Conservation (phyloP, 257 asterid genomes). For the Capsicum rhomboideum region DNA sequence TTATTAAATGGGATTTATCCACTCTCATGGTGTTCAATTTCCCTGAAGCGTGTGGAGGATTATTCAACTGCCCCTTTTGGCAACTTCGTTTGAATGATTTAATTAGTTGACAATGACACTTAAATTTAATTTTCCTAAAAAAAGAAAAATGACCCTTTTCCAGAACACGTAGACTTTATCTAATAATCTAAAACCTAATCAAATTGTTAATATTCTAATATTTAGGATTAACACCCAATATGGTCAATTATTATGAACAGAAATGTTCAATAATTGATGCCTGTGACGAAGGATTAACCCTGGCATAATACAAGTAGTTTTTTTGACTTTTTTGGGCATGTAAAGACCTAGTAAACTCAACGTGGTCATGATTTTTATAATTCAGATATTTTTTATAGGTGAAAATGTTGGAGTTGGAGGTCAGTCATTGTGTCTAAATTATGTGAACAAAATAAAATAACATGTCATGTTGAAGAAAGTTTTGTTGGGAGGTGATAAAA, state of each 20-base stretch:
- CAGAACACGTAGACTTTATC: background rate
- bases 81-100: background rate
- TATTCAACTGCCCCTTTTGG: background rate
- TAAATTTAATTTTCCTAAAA: background rate
- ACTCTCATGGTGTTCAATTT: background rate
- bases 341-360: background rate
- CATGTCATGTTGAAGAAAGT: background rate
- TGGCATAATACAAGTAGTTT: background rate
- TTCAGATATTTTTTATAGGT: background rate
- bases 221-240: background rate
- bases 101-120: background rate
- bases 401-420: background rate
- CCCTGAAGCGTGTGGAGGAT: background rate
- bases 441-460: background rate
- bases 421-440: background rate
- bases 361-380: background rate
- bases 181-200: background rate
- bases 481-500: background rate
- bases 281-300: background rate
- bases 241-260: background rate
- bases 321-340: background rate
- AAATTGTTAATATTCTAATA: background rate
- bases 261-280: background rate
- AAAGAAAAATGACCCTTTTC: background rate
- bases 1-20: background rate